Base-by-base conservation (phyloP, 2,329 filamentous ascomycete genomes). In the Dothideomycetes sp. region DNA sequence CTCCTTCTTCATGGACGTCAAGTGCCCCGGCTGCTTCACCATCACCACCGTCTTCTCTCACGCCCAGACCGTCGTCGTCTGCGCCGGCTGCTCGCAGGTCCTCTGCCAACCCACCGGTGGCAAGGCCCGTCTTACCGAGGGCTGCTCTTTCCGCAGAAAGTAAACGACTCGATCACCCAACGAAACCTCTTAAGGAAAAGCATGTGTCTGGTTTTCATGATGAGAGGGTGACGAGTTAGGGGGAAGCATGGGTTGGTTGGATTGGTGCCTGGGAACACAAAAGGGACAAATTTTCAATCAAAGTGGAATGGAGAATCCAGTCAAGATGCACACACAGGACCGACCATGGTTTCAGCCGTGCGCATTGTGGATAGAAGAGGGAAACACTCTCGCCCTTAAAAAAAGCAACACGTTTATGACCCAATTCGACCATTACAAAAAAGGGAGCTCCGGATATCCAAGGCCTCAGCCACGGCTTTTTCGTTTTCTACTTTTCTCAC, bases 1-100 rank as follows among this genome's bases (percentile, higher is more conserved):
- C 69, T 96, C 89, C 57, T 98, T 96, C 84, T 98, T 98, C 85
- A 98, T 98, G 91, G 91, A 98, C 69, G 91, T 98, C 78, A 98
- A 98, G 84, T 98, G 91, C 84, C 91, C 91, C 68, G 91, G 91
- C 64, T 98, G 91, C 85, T 98, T 96, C 83, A 95, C 88, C 71
- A 98, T 98, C 80, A 98, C 91, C 70, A 98, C 91, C 70, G 91
- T 98, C 73, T 98, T 96, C 85, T 96, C 89, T 53, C 91, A 98
- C 80, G 91, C 91, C 70, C 91, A 98, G 80, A 98, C 91, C 68
- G 91, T 98, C 69, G 91, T 98, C 71, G 93, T 96, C 79, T 98
- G 91, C 83, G 87, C 87, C 65, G 91, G 91, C 63, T 98, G 91
- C 85, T 94, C 89, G 63, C 95, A 93, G 62, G 91, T 98, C 58